Conservation (phyloP, 306 rosid species). For the Pachyrhizus erosus region DNA sequence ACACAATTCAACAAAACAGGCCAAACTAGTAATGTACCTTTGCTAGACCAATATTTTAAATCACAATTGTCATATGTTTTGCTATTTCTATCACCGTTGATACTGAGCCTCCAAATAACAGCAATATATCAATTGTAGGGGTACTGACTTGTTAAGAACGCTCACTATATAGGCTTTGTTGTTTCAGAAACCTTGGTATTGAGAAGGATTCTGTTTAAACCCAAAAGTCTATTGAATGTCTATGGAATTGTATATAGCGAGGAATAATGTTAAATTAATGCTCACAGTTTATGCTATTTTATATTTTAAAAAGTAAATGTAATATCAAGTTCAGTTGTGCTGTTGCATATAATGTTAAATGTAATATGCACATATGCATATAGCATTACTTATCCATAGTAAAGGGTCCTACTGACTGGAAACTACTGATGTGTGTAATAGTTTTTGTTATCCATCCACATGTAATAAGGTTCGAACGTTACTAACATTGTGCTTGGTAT, state of each 20-base stretch:
- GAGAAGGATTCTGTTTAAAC: constrained; percentile 10
- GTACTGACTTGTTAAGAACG: constrained; percentile 14
- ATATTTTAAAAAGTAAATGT: constrained; percentile 21
- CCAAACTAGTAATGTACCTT: constrained; percentile 30
- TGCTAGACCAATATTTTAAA: constrained; percentile 23
- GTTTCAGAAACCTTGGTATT: background rate
- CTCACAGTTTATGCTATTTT: background rate
- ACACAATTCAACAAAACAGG: constrained; percentile 39
- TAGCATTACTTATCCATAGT: background rate
- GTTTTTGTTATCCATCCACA: background rate
- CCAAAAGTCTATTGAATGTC: background rate
- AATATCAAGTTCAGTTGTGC: background rate
- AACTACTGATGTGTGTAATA: background rate
- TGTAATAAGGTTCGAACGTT: too few species aligned
- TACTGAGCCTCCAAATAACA: background rate
- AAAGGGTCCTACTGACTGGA: background rate
- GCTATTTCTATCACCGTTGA: background rate
- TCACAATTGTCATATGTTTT: background rate
- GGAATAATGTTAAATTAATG: constrained; percentile 11
- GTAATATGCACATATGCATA: background rate
- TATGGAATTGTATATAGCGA: background rate
- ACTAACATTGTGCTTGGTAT: too few species aligned
- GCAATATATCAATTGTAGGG: background rate
- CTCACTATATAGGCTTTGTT: background rate
- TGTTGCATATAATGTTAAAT: background rate